A percentile compares a stretch with the other conserved stretches of the same genome.
Conservation (phyloP, 2,329 filamentous ascomycete genomes). For the Penicillium corylophilum region DNA sequence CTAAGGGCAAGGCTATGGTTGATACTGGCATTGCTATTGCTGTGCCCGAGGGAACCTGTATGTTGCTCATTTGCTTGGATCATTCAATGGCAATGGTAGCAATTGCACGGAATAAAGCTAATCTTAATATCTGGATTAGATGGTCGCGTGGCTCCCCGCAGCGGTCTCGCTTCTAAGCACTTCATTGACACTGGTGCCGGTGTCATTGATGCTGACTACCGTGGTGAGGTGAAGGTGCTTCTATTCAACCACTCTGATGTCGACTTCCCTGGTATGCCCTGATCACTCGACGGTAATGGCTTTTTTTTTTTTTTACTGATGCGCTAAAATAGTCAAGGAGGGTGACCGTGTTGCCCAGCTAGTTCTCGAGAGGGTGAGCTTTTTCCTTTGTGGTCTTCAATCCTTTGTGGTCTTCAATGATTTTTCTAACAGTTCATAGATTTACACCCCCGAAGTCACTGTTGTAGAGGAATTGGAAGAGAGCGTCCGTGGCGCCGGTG, state of each 20-base stretch:
- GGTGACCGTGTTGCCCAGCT: slow-evolving; percentile 93
- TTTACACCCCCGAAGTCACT: slow-evolving; percentile 88
- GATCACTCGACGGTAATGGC: neutral
- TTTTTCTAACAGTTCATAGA: slow-evolving; percentile 46
- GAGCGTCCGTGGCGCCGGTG: slow-evolving; percentile 85
- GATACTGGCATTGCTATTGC: slow-evolving; percentile 90
- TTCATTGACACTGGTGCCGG: slow-evolving; percentile 95
- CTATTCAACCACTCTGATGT: slow-evolving; percentile 87
- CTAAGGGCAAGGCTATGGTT: slow-evolving; percentile 79
- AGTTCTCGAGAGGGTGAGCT: slow-evolving; percentile 73
- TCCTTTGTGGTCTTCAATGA: neutral
- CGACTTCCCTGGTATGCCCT: slow-evolving; percentile 62
- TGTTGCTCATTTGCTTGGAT: slow-evolving; percentile 44
- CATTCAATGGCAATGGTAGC: neutral
- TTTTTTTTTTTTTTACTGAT: slow-evolving; percentile 2
- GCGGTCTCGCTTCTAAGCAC: slow-evolving; percentile 88
- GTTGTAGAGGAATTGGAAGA: slow-evolving; percentile 86
- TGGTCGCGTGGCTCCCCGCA: slow-evolving; percentile 84
- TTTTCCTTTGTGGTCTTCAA: neutral
- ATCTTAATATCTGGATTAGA: slow-evolving; percentile 55
- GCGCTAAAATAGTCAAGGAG: slow-evolving; percentile 58
- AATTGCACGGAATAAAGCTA: neutral
- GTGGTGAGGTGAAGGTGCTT: slow-evolving; percentile 88
- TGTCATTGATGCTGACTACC: slow-evolving; percentile 97
- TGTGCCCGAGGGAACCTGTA: slow-evolving; percentile 86